Conservation (phyloP, 129 eudicot genomes). For the Ambrosia trifida region DNA sequence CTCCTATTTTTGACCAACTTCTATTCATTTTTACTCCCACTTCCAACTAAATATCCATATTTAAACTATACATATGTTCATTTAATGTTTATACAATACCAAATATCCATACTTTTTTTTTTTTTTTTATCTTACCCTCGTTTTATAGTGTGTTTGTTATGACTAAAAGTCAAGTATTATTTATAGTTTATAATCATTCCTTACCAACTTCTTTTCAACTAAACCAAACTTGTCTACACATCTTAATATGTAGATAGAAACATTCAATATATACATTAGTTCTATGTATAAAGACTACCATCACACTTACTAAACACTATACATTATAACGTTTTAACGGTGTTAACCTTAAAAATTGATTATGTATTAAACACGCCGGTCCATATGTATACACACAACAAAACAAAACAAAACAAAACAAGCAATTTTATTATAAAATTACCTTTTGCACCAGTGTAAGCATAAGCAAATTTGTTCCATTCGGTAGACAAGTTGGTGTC, state of each 20-base stretch:
- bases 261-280: no score
- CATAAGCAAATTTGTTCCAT: conserved; percentile 15
- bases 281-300: no score
- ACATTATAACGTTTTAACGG: no score
- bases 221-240: neutral
- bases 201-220: neutral
- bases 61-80: neutral
- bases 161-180: neutral
- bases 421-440: neutral
- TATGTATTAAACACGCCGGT: no score
- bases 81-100: neutral
- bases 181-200: neutral
- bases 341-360: no score
- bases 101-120: neutral
- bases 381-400: no score
- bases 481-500: conserved; percentile 23
- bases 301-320: no score
- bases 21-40: conserved; percentile 19
- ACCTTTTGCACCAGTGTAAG: neutral
- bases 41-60: neutral
- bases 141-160: neutral
- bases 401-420: neutral
- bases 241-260: neutral
- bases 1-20: conserved; percentile 31
- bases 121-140: neutral